phyloP scores from a whole-genome alignment of 202 grass and related monocot genomes.

The Zoysia matrella region DNA sequence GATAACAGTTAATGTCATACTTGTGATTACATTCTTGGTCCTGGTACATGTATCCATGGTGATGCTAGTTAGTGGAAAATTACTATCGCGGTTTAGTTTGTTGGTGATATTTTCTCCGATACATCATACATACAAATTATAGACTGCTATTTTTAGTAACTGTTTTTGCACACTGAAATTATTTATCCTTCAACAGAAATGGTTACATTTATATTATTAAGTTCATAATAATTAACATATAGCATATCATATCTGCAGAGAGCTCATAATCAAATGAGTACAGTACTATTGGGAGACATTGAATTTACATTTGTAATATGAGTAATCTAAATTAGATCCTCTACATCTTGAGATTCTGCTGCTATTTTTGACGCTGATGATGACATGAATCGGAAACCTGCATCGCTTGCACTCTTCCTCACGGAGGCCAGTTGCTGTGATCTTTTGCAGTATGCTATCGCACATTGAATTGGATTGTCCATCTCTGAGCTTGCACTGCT shows the following conservation, averaged over 20 bases:
- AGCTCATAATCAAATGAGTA: constrained; percentile 44
- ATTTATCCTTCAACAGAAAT: constrained; percentile 20
- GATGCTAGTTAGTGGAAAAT: constrained; percentile 22
- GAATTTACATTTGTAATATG: constrained; percentile 36
- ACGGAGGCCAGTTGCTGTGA: constrained; percentile 80
- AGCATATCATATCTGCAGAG: constrained; percentile 43
- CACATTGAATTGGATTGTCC: constrained; percentile 92
- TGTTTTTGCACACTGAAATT: constrained; percentile 21
- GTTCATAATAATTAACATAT: constrained; percentile 27
- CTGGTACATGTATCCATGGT: constrained; percentile 19
- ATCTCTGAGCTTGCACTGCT: constrained; percentile 95
- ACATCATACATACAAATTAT: constrained; percentile 18
- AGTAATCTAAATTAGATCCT: constrained; percentile 57
- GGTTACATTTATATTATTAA: constrained; percentile 34
- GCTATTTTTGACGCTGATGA: constrained; percentile 67
- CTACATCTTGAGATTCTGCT: constrained; percentile 67
- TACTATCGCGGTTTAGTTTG: constrained; percentile 17
- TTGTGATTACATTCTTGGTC: constrained; percentile 29
- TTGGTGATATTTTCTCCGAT: constrained; percentile 18
- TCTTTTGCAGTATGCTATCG: constrained; percentile 97
- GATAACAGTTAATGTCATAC: background rate
- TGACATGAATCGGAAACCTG: constrained; percentile 82
- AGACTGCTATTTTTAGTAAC: constrained; percentile 28
- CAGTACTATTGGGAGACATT: constrained; percentile 28
- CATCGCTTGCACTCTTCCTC: constrained; percentile 86